Evolutionary conservation across 139 green algal species (phyloP), one percentile per base, ranked within the genome.

Genomic region (Parachlorella kessleri): DNA sequence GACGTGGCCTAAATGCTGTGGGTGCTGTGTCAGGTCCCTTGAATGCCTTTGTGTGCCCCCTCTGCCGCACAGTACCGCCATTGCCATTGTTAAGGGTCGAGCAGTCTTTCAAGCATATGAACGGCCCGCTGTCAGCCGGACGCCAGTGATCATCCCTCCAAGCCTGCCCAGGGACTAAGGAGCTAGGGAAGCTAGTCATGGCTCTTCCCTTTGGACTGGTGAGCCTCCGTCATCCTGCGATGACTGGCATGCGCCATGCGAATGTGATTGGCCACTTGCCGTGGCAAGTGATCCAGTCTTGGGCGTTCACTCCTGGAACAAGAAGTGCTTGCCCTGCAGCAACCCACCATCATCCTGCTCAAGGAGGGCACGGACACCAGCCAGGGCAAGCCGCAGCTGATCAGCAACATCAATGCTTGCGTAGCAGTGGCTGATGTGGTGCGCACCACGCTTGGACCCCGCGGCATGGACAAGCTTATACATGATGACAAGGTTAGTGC

Each of bases 401-500:
- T 99, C 79, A 97, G 90, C 88, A 99, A 99, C 90, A 99, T 99
- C 75, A 98, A 99, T 77, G 97, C 97, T 0, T 99, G 97, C 89
- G 90, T 95, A 72, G 97, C 97, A 2, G 94, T 99, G 4, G 96
- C 94, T 2, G 97, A 99, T 76, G 88, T 94, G 4, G 90, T 99
- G 4, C 86, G 94, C 48, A 98, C 96, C 18, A 99, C 97, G 14
- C 86, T 99, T 37, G 97, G 97, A 1, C 97, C 97, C 1, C 86
- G 97, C n/a, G 97, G 97, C 41, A 98, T 99, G 94, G 97, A 99
- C 90, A 99, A 99, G 75, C 91, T 99, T 8, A 96, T 99, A 55
- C 89, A 98, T 77, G 92, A 95, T 67, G 87, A 92, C 55, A 88
- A 88, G 81, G 92, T 93, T 30, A 18, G 72, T 77, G 32, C 37